Conservation (phyloP, 2,329 filamentous ascomycete species). For the Emergomyces pasteurianus region DNA sequence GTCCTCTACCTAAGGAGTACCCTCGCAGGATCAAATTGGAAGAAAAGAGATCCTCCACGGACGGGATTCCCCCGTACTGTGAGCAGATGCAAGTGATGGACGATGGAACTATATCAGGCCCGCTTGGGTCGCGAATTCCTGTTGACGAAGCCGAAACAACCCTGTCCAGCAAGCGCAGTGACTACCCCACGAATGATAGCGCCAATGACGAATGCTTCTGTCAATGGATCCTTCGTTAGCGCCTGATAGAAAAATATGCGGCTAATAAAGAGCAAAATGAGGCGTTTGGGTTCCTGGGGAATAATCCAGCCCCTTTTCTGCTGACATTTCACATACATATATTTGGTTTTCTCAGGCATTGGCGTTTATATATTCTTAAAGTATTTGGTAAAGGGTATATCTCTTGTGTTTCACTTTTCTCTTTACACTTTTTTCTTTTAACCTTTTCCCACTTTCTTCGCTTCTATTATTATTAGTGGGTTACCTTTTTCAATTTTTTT, state of each 20-base stretch:
- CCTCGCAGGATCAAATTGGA: constrained; percentile 54
- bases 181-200: neutral
- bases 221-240: constrained; percentile 10
- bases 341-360: neutral
- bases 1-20: constrained; percentile 20
- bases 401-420: neutral
- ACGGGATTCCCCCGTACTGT: constrained; percentile 44
- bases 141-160: constrained; percentile 11
- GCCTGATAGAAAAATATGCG: neutral
- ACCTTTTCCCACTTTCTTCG: neutral
- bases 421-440: neutral
- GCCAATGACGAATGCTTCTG: constrained; percentile 7
- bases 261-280: neutral
- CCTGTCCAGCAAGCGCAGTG: neutral
- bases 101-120: constrained; percentile 31
- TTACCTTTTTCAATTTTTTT: neutral
- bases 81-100: constrained; percentile 51
- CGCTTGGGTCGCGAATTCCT: neutral
- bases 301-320: neutral
- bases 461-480: neutral
- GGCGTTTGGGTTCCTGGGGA: neutral
- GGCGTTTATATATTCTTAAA: neutral
- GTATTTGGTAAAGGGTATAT: neutral
- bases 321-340: neutral
- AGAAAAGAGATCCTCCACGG: constrained; percentile 44